Base-by-base conservation (phyloP, 441 rosid genomes). In the Biscutella auriculata region DNA sequence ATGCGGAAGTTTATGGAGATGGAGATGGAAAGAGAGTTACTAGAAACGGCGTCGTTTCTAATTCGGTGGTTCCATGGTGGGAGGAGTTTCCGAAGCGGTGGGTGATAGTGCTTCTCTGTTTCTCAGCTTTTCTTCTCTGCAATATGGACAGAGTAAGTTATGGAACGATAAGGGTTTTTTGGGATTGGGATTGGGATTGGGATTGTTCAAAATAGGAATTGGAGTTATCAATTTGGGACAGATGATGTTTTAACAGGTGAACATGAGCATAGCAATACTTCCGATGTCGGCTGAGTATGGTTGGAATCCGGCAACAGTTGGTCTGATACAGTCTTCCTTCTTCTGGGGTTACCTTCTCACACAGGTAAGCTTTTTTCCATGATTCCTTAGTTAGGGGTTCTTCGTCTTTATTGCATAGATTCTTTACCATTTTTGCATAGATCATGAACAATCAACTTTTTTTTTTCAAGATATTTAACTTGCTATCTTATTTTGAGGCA, bases 281-380 rank as follows among this genome's bases (percentile, higher is more conserved):
- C 97, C 96, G 19, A 87, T 87, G 95, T 83, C 97, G 10, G 89
- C 95, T 1, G 95, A 91, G 68, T 82, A 9, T 64, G 77, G 83
- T 57, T 87, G 97, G 96, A 87, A 71, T 70, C 87, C 96, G 0
- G 66, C 92, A 13, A 90, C 96, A 0, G 96, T 90, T 42, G 97
- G 97, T 62, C 39, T 90, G 68, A 79, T 90, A 27, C 96, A 90
- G 71, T 90, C 96, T 67, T 90, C 97, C 4, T 90, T 90, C 71
- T 90, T 90, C 75, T 90, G 97, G 97, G 97, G 96, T 36, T 90
- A 90, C 73, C 89, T 90, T 46, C 95, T 87, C 37, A 90, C 97
- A 6, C 97, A 90, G 82, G 95, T 79, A 51, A 63, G 40, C 37
- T 19, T 17, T 25, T 17, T 57, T 4, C 6, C 0, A n/a, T 6